Conservation (phyloP, 2,329 filamentous ascomycete genomes). For the Penicillium sp. region DNA sequence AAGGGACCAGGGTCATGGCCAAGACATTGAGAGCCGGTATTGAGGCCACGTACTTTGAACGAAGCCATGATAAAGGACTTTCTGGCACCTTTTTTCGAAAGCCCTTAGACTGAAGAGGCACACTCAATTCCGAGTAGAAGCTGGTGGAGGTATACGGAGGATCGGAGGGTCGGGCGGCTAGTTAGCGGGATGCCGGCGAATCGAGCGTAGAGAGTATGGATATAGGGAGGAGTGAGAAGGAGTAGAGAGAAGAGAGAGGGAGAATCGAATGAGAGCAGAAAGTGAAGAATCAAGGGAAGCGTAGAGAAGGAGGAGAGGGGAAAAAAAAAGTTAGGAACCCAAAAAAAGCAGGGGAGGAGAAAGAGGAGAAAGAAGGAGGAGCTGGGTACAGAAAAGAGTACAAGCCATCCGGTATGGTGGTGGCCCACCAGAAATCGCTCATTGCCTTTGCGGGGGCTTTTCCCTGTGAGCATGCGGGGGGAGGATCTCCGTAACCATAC, state of each 20-base stretch:
- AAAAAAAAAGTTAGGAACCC: conserved; percentile 17
- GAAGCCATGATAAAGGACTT: conserved; percentile 42
- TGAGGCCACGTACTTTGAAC: conserved; percentile 38
- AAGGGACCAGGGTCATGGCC: not conserved
- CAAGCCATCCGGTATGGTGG: conserved; percentile 22
- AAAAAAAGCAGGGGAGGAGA: conserved; percentile 29
- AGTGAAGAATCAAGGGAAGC: conserved; percentile 1
- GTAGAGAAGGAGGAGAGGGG: conserved; percentile 10
- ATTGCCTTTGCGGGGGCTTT: conserved; percentile 29
- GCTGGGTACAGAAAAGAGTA: conserved; percentile 10
- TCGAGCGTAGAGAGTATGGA: conserved; percentile 12
- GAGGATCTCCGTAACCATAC: conserved; percentile 16
- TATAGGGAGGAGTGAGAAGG: conserved; percentile 9
- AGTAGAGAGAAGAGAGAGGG: conserved; percentile 8
- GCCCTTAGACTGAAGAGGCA: conserved; percentile 21
- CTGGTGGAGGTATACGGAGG: conserved; percentile 20
- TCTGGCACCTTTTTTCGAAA: conserved; percentile 35
- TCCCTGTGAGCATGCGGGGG: conserved; percentile 33
- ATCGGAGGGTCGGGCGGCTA: conserved; percentile 7
- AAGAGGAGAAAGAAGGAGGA: conserved; percentile 26
- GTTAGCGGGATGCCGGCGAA: conserved; percentile 5
- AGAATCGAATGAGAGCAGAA: conserved; percentile 14
- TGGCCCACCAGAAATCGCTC: conserved; percentile 30
- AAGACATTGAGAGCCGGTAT: conserved; percentile 5
- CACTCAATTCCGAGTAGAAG: conserved; percentile 25